A percentile compares a stretch with the other conserved stretches of the same genome.
These are phyloP conservation scores for Adansonia grandidieri DNA, from an alignment of 441 rosid species.

Conservation along the genomic window DNA sequence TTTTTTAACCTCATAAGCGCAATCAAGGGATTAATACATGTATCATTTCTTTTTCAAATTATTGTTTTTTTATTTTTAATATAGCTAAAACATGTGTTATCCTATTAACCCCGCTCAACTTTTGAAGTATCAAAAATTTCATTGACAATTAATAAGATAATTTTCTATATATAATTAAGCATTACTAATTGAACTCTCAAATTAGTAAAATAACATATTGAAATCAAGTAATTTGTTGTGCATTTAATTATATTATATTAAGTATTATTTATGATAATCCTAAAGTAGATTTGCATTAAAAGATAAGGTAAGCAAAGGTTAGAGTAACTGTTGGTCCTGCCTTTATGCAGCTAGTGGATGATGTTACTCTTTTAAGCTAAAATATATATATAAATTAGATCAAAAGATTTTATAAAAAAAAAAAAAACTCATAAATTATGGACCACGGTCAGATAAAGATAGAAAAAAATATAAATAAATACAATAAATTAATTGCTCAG, in stretches of 20 bases:
- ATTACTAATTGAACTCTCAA: too few relatives aligned
- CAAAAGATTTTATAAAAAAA: constrained; percentile 35
- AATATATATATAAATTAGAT: constrained; percentile 30
- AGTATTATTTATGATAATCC: neutral
- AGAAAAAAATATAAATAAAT: constrained; percentile 21
- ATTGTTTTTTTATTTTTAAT: too few relatives aligned
- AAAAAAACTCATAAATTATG: constrained; percentile 13
- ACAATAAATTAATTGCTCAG: constrained; percentile 42
- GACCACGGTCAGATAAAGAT: constrained; percentile 39
- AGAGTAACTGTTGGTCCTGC: constrained; percentile 59
- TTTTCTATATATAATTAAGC: neutral
- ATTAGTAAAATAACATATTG: too few relatives aligned
- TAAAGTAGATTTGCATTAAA: neutral
- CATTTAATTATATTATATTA: neutral
- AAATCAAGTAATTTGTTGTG: too few relatives aligned
- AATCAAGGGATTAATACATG: too few relatives aligned
- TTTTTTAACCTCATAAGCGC: too few relatives aligned
- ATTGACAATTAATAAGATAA: too few relatives aligned
- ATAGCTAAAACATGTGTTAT: too few relatives aligned
- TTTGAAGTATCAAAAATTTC: too few relatives aligned
- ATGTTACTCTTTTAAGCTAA: constrained; percentile 49
- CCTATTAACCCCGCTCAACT: too few relatives aligned
- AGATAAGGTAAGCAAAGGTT: constrained; percentile 12
- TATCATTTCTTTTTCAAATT: too few relatives aligned
- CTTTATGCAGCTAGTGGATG: constrained; percentile 62